Evolutionary conservation across 2,329 filamentous ascomycete species (phyloP), one percentile per base, ranked within the genome.

Genomic region (Chaetomium sp.): DNA sequence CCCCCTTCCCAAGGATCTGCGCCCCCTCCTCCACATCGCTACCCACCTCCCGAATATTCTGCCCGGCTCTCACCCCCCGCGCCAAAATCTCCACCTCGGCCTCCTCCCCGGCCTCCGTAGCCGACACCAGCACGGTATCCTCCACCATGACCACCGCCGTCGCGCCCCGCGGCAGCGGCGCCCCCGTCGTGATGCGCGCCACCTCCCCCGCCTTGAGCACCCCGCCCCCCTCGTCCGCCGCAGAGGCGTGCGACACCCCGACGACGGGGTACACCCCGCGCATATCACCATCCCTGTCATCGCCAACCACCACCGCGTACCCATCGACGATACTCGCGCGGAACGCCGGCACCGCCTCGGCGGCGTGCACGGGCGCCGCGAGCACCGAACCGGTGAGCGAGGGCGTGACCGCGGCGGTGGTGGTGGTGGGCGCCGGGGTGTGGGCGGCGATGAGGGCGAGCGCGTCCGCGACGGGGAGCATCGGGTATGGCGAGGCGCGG

Each of bases 61-160:
- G 93, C 23, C 90, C 91, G 3, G 86, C 79, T 59, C 86, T 85
- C 57, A 97, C 87, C 9, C 86, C 86, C 31, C 89, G 87, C 0
- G 92, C 92, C 1, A 96, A 80, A 45, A 99, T 93, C 75, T 96
- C 91, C 2, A 99, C 85, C 67, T 93, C 90, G 57, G 88, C 89
- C 76, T 86, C 87, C 1, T 49, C 50, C 16, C 50, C 50, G 3
- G 8, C 29, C 21, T 27, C 7, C n/a, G 8, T n/a, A 21, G 53
- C 38, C n/a, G 85, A 88, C 66, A 85, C 87, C 4, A 99, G 81
- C 0, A 88, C 78, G 0, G 95, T 99, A 73, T 97, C 95, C 78
- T 99, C 95, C 0, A 99, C 95, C 92, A 96, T 98, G 55, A 97
- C 89, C 5, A 99, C 93, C 0, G 94, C 90, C 29, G 92, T 96